Evolutionary conservation across 73 alveolate species (phyloP), one percentile per base, ranked within the genome.

Genomic region (Symbiodinium natans): DNA sequence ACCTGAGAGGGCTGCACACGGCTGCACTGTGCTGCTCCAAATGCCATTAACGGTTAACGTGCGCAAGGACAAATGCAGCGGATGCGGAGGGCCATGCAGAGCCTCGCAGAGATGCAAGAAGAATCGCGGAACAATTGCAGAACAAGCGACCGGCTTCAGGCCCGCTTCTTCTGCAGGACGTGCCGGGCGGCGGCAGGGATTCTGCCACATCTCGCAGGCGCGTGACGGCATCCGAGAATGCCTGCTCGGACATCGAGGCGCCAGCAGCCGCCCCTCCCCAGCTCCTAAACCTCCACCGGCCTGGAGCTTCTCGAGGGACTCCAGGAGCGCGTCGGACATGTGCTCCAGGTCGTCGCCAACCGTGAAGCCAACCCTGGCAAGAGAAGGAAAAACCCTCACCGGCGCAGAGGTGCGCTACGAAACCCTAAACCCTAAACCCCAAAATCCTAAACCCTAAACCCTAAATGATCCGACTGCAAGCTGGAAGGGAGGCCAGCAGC

Each of bases 301-400:
- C 93, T 86, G 93, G 39, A 86, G 83, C 63, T 39, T 41, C n/a
- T 86, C 93, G 59, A 86, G 43, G 41, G 93, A 86, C 93, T 86
- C 93, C 63, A 86, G 68, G 27, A 86, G 59, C 41, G 93, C 93
- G 17, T 86, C 93, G 31, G 93, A 86, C 83, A 86, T 38, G 82
- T 27, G 36, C 93, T 86, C 93, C 82, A 86, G 68, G 63, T 86
- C 93, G 41, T 86, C 83, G 93, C 93, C 93, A 56, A 86, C 34
- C 36, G 93, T 86, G 93, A 86, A 86, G 41, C 93, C 93, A 43
- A 86, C 93, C 93, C 93, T 86, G 63, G 36, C 73, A n/a, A n/a
- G n/a, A 7, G 86, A 75, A 25, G 15, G 23, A 25, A 33, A 10
- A 2, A 2, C 0, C n/a, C 83, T 33, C 19, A 27, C 38, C 83